Evolutionary conservation across 441 rosid species (phyloP), one percentile per base, ranked within the genome.

Genomic region (Adansonia rubrostipa): DNA sequence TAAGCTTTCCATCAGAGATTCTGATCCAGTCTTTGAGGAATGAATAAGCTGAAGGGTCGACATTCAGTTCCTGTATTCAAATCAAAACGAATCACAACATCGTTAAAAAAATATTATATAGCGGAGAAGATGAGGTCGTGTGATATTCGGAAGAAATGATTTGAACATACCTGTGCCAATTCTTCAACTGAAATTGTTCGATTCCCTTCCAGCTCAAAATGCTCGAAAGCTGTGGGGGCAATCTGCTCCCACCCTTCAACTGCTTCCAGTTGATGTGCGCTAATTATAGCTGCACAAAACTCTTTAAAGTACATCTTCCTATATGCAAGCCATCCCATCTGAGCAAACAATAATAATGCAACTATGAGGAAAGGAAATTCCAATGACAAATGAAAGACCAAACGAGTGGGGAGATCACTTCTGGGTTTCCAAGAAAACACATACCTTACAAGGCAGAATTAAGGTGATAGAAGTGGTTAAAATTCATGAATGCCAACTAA

Each of bases 221-320:
- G 88, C 77, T 93, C 91, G 76, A 93, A 95, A 62, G 92, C 99
- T 4, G 85, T 80, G 71, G 88, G 77, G 42, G 92, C 93, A 58
- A 93, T 90, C 83, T 86, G 92, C 75, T 95, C 97, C 99, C 99
- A 95, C 66, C 86, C 87, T 73, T 93, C 99, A 48, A 86, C 89
- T 51, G 93, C 98, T 87, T 95, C 99, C 67, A 93, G 78, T 44
- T 95, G 99, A 84, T 95, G 87, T 3, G 89, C 84, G 77, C 99
- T 93, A 74, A 91, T 88, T 19, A 97, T 94, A 57, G 98, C 97
- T 2, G 98, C 99, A 74, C 98, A 93, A 72, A 95, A 95, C 81
- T 95, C 99, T 71, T 95, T 95, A 73, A 93, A 95, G 67, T 87
- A 90, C 96, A 95, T 91, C 85, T 87, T 93, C 83, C 91, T 88